Conservation (phyloP, 768 basidiomycete genomes). For the Hortiboletus flavorubellus region DNA sequence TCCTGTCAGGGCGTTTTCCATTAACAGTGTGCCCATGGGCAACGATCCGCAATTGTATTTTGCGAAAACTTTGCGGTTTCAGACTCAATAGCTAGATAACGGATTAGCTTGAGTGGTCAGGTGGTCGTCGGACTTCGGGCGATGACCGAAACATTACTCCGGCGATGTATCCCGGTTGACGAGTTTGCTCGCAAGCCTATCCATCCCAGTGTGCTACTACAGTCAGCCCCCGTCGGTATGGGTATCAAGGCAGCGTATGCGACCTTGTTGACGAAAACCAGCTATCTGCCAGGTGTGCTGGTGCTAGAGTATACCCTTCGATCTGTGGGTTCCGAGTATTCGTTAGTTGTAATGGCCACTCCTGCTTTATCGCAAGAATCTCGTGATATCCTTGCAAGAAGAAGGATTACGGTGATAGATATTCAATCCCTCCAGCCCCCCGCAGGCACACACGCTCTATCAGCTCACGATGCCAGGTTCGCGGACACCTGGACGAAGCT, state of each 20-base stretch:
- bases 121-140: too few relatives aligned
- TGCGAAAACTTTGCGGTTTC: too few relatives aligned
- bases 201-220: too few relatives aligned
- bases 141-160: too few relatives aligned
- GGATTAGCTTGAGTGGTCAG: too few relatives aligned
- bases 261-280: constrained; percentile 69
- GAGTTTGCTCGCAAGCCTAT: neutral
- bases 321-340: constrained; percentile 58
- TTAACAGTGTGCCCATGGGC: too few relatives aligned
- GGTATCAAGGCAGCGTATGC: constrained; percentile 56
- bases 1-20: too few relatives aligned
- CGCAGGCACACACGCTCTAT: constrained; percentile 36
- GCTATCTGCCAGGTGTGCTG: constrained; percentile 56
- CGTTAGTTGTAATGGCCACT: constrained; percentile 79
- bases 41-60: too few relatives aligned
- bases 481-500: constrained; percentile 65
- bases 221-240: constrained; percentile 25
- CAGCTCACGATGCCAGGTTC: constrained; percentile 46
- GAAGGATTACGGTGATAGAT: constrained; percentile 54
- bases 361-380: constrained; percentile 49
- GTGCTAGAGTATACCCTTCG: constrained; percentile 52
- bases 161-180: too few relatives aligned
- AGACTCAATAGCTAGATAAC: too few relatives aligned
- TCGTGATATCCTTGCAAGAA: constrained; percentile 46
- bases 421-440: constrained; percentile 57